phyloP scores from a whole-genome alignment of 306 rosid genomes.

The Canavalia ensiformis region DNA sequence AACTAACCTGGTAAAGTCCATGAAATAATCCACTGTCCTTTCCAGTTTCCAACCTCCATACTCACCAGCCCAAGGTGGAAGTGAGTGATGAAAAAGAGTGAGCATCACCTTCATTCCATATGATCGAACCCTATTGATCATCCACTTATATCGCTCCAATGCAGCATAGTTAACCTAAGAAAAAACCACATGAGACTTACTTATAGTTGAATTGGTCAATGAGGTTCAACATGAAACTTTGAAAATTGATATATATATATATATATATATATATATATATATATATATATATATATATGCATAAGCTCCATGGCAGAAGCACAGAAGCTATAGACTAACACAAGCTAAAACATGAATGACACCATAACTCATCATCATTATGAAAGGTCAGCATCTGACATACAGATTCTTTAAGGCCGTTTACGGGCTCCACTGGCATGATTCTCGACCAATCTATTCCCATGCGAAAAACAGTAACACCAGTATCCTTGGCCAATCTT shows the following conservation, averaged over 20 bases:
- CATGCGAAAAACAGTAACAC: conserved; percentile 87
- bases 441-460: conserved; percentile 97
- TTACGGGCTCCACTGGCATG: conserved; percentile 84
- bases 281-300: not conserved
- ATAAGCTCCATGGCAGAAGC: conserved; percentile 20
- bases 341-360: conserved; percentile 12
- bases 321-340: conserved; percentile 29
- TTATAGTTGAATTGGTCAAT: conserved; percentile 40
- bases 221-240: conserved; percentile 27
- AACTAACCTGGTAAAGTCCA: conserved; percentile 84
- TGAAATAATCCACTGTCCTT: conserved; percentile 90
- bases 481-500: conserved; percentile 86
- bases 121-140: conserved; percentile 78
- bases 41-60: conserved; percentile 99
- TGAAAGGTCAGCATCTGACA: conserved; percentile 54
- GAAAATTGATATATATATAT: not conserved
- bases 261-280: not conserved
- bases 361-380: conserved; percentile 40
- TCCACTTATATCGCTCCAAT: conserved; percentile 96
- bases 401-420: conserved; percentile 72
- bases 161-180: conserved; percentile 91
- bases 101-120: conserved; percentile 98
- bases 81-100: conserved; percentile 96
- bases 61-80: conserved; percentile 94
- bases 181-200: conserved; percentile 31